A percentile compares a stretch with the other conserved stretches of the same genome.
These are phyloP conservation scores for Pholiota microspora DNA, from an alignment of 768 basidiomycete species.

Conservation along the genomic window DNA sequence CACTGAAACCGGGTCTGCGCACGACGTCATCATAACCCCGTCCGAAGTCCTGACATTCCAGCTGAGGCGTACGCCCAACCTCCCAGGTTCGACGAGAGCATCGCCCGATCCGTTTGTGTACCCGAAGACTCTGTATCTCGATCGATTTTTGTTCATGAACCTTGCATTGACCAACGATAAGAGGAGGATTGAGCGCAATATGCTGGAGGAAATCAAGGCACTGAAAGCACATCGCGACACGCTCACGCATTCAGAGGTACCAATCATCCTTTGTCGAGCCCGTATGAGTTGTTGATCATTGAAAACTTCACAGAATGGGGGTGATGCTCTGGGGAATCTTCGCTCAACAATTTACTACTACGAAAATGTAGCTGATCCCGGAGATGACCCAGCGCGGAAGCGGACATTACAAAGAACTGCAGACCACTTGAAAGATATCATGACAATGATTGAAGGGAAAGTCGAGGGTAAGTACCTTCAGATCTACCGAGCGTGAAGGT, in stretches of 20 bases:
- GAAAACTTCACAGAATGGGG: conserved; percentile 40
- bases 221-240: conserved; percentile 44
- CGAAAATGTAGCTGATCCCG: conserved; percentile 57
- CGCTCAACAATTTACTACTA: conserved; percentile 67
- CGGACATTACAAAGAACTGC: conserved; percentile 40
- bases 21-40: conserved; percentile 60
- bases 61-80: conserved; percentile 22
- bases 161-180: conserved; percentile 41
- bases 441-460: conserved; percentile 50
- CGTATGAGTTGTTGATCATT: background rate
- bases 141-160: conserved; percentile 67
- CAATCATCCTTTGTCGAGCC: no score
- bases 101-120: conserved; percentile 49
- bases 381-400: conserved; percentile 46
- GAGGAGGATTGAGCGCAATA: conserved; percentile 32
- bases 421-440: conserved; percentile 48
- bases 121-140: conserved; percentile 67
- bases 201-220: conserved; percentile 46
- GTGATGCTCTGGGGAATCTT: conserved; percentile 60
- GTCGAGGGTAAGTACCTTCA: conserved; percentile 46
- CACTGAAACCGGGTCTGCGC: conserved; percentile 30
- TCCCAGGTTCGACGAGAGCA: conserved; percentile 20
- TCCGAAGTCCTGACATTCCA: conserved; percentile 67
- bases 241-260: conserved; percentile 57
- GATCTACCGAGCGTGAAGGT: background rate